These are phyloP conservation scores for Delonix regia DNA, from an alignment of 306 rosid genomes.

Conservation along the genomic window DNA sequence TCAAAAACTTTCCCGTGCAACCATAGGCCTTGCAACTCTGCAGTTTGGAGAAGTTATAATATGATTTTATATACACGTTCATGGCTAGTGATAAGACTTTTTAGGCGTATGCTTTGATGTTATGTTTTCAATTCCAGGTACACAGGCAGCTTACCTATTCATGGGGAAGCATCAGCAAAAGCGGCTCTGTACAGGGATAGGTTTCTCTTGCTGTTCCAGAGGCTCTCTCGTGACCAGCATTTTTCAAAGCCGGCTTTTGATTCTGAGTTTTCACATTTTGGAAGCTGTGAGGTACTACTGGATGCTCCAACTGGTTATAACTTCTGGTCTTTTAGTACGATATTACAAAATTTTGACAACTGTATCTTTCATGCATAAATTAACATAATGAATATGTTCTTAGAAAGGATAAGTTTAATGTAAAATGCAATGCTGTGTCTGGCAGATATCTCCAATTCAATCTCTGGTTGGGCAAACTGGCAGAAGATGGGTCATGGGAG, in stretches of 20 bases:
- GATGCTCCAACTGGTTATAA: background rate
- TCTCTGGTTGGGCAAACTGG: conserved; percentile 89
- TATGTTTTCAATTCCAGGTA: conserved; percentile 51
- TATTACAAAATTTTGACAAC: conserved; percentile 7
- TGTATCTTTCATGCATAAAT: background rate
- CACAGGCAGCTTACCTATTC: conserved; percentile 61
- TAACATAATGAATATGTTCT: conserved; percentile 4
- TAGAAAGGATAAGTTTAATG: conserved; percentile 17
- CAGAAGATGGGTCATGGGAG: conserved; percentile 91
- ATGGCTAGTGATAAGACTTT: conserved; percentile 14
- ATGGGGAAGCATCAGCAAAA: conserved; percentile 84
- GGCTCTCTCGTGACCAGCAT: conserved; percentile 84
- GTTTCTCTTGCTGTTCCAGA: conserved; percentile 74
- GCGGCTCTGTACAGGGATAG: conserved; percentile 73
- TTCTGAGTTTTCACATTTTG: conserved; percentile 62
- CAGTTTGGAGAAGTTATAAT: conserved; percentile 1
- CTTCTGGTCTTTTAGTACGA: background rate
- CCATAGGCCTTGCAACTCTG: background rate
- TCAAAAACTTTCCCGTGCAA: background rate
- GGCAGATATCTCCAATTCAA: conserved; percentile 93
- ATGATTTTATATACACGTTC: conserved; percentile 15
- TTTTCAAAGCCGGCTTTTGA: conserved; percentile 84
- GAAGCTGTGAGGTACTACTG: conserved; percentile 80
- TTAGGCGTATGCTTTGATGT: conserved; percentile 11
- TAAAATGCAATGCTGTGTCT: conserved; percentile 27